Conservation (phyloP, 768 basidiomycete species). For the Termitomyces bulborhizus region DNA sequence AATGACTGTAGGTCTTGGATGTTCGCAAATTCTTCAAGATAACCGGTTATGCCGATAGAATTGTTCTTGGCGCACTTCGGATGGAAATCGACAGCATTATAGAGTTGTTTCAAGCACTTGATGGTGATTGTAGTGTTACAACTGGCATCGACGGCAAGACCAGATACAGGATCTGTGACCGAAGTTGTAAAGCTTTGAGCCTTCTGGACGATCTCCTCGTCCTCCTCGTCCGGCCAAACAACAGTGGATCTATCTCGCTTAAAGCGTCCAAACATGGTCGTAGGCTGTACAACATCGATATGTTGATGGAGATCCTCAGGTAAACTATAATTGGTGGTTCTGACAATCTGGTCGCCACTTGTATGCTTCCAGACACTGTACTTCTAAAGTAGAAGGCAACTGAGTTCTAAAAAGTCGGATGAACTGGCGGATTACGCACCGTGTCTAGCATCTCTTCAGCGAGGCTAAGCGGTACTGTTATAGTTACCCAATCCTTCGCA, state of each 20-base stretch:
- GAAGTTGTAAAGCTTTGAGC: slow-evolving; percentile 8
- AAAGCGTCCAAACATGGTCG: slow-evolving; percentile 50
- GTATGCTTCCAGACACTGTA: slow-evolving; percentile 59
- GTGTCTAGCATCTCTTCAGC: slow-evolving; percentile 72
- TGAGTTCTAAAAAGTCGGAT: background rate
- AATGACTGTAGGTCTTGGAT: slow-evolving; percentile 44
- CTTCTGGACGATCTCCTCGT: slow-evolving; percentile 1
- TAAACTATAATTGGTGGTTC: slow-evolving; percentile 67
- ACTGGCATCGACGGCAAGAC: slow-evolving; percentile 35
- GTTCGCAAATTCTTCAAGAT: slow-evolving; percentile 51
- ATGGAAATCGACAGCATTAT: slow-evolving; percentile 42
- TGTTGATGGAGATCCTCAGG: slow-evolving; percentile 53
- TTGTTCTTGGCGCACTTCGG: slow-evolving; percentile 34
- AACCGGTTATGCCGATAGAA: slow-evolving; percentile 48
- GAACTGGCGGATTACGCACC: slow-evolving; percentile 28
- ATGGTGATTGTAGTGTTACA: slow-evolving; percentile 49
- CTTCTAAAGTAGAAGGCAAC: slow-evolving; percentile 29
- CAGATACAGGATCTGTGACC: slow-evolving; percentile 20
- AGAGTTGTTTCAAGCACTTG: slow-evolving; percentile 47
- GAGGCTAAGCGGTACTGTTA: slow-evolving; percentile 48
- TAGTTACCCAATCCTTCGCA: slow-evolving; percentile 64
- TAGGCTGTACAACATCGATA: slow-evolving; percentile 66
- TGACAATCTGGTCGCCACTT: slow-evolving; percentile 48
- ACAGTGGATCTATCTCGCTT: slow-evolving; percentile 34
- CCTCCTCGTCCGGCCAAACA: slow-evolving; percentile 17